Evolutionary conservation across 176 grass and related monocot genomes (phyloP).

Genomic region (Oryza meridionalis): DNA sequence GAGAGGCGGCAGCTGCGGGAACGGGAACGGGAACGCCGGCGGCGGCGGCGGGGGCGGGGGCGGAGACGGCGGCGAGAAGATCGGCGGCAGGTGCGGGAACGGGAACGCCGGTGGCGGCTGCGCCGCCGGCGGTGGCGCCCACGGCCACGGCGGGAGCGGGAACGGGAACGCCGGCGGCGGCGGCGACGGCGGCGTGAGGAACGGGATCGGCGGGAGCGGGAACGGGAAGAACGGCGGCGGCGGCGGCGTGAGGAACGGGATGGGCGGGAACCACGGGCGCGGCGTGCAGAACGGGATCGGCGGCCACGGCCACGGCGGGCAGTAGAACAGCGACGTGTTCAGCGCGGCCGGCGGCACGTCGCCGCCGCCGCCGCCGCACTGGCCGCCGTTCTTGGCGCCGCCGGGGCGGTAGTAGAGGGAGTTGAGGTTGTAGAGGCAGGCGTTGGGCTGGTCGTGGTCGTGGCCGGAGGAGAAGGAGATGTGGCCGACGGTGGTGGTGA

Average conservation of each 20-base stretch:
- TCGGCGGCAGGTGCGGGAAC: slow-evolving; percentile 52
- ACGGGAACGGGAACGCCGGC: slow-evolving; percentile 23
- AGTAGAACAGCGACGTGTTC: slow-evolving; percentile 78
- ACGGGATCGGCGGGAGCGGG: slow-evolving; percentile 52
- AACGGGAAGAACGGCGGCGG: slow-evolving; percentile 54
- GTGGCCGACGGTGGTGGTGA: slow-evolving; percentile 64
- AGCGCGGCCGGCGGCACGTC: background rate
- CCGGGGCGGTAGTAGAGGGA: slow-evolving; percentile 80
- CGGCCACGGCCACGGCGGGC: slow-evolving; percentile 83
- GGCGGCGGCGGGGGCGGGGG: slow-evolving; percentile 41
- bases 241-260: slow-evolving; percentile 68
- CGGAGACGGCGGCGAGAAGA: slow-evolving; percentile 39
- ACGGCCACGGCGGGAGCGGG: slow-evolving; percentile 48
- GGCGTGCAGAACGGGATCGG: slow-evolving; percentile 75
- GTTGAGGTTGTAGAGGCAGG: slow-evolving; percentile 79
- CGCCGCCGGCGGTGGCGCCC: background rate
- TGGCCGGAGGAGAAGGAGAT: slow-evolving; percentile 32
- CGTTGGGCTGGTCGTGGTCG: background rate
- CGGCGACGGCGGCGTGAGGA: slow-evolving; percentile 44
- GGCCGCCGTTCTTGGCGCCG: slow-evolving; percentile 31
- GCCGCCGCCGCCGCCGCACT: slow-evolving; percentile 18
- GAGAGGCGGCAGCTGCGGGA: slow-evolving; percentile 55
- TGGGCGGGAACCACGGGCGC: slow-evolving; percentile 64
- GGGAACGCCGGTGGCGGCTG: slow-evolving; percentile 34
- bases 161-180: slow-evolving; percentile 58